Conservation (phyloP, 2,329 filamentous ascomycete genomes). For the Graphilbum fragrans region DNA sequence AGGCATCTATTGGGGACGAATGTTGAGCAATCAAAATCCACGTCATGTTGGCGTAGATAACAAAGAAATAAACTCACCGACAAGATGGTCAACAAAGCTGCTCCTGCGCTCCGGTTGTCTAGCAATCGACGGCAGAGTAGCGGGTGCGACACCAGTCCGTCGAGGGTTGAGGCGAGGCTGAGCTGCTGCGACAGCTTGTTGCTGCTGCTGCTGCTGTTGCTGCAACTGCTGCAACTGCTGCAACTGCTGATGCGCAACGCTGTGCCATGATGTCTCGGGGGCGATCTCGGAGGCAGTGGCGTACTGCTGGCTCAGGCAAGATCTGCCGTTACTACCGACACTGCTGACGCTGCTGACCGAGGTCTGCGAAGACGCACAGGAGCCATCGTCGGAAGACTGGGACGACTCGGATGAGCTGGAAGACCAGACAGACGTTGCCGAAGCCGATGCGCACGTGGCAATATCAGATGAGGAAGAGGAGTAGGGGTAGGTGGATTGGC, state of each 20-base stretch:
- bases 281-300: constrained; percentile 1
- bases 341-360: constrained; percentile 8
- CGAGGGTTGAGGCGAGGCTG: constrained; percentile 55
- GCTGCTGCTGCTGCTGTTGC: constrained; percentile 2
- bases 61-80: constrained; percentile 57
- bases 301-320: constrained; percentile 3
- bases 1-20: constrained; percentile 69
- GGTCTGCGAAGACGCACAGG: constrained; percentile 12
- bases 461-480: constrained; percentile 47
- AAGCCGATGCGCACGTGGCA: constrained; percentile 65
- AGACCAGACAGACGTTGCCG: constrained; percentile 68
- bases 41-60: constrained; percentile 13
- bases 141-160: constrained; percentile 43
- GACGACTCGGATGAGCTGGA: constrained; percentile 24
- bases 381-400: constrained; percentile 7
- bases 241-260: constrained; percentile 1
- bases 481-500: constrained; percentile 42
- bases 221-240: constrained; percentile 1
- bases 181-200: constrained; percentile 11
- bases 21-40: constrained; percentile 10
- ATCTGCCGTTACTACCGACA: background rate
- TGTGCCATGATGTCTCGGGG: constrained; percentile 5
- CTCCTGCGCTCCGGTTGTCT: constrained; percentile 86
- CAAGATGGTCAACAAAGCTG: constrained; percentile 91
- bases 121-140: constrained; percentile 60